Conservation (phyloP, 352 stramenopile species). For the Pythium angustatum region DNA sequence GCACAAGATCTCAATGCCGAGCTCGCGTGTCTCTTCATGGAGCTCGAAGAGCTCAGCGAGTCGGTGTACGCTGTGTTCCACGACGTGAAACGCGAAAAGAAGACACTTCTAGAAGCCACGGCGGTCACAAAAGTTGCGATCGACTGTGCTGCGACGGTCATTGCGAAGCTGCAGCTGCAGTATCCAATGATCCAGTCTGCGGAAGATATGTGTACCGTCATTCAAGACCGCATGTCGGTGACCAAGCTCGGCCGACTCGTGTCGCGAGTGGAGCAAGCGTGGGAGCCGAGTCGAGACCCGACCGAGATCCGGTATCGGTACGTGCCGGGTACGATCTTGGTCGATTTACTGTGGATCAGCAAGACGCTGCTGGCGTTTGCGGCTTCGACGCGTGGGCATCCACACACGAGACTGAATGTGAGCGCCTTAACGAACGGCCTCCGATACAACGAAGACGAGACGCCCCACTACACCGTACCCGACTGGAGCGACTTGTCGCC, state of each 20-base stretch:
- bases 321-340: background rate
- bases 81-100: conserved; percentile 36
- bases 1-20: conserved; percentile 31
- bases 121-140: conserved; percentile 35
- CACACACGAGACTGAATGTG: background rate
- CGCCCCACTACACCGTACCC: background rate
- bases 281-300: background rate
- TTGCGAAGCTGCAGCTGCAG: conserved; percentile 25
- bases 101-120: conserved; percentile 38
- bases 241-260: background rate
- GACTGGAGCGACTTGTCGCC: background rate
- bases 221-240: background rate
- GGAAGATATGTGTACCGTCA: background rate
- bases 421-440: background rate
- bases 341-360: background rate
- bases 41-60: conserved; percentile 25
- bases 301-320: background rate
- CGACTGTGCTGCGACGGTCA: conserved; percentile 25
- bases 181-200: conserved; percentile 11
- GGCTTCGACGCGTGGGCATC: background rate
- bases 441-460: background rate
- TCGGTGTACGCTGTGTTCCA: conserved; percentile 30
- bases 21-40: conserved; percentile 33
- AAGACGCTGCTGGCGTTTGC: background rate
- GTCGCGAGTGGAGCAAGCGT: background rate